Percentiles rank a stretch among this genome's conserved stretches.
phyloP scores from a whole-genome alignment of 306 rosid genomes.

The Fagus sylvatica region DNA sequence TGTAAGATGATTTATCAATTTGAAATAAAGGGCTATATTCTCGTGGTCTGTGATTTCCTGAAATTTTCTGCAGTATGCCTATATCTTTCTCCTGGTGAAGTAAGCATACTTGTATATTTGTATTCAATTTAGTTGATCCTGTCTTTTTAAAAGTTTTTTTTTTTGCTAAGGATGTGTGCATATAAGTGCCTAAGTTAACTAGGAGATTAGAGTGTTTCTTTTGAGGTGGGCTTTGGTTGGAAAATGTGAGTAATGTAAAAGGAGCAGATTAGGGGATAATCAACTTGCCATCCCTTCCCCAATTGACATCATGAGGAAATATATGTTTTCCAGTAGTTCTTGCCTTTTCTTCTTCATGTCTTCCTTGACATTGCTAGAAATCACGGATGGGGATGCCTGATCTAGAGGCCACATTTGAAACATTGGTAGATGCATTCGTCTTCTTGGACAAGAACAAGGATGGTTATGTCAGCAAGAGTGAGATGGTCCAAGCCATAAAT shows the following conservation, averaged over 20 bases:
- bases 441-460: conserved; percentile 96
- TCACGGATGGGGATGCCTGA: conserved; percentile 63
- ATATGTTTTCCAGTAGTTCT: not conserved
- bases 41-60: not conserved
- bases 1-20: no score
- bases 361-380: conserved; percentile 65
- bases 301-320: not conserved
- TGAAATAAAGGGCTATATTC: no score
- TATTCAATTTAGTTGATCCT: not conserved
- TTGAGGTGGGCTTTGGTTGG: no score
- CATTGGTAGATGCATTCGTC: conserved; percentile 83
- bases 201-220: no score
- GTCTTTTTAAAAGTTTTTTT: not conserved
- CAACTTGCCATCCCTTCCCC: not conserved
- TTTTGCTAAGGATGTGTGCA: not conserved
- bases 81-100: not conserved
- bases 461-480: conserved; percentile 88
- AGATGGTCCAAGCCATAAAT: conserved; percentile 86
- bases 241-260: not conserved
- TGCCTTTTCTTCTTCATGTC: conserved; percentile 24
- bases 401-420: conserved; percentile 84
- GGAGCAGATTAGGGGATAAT: not conserved
- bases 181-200: no score
- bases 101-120: not conserved
- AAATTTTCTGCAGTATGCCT: not conserved